phyloP scores from a whole-genome alignment of 2,329 filamentous ascomycete species.

The Gaeumannomyces sp. region DNA sequence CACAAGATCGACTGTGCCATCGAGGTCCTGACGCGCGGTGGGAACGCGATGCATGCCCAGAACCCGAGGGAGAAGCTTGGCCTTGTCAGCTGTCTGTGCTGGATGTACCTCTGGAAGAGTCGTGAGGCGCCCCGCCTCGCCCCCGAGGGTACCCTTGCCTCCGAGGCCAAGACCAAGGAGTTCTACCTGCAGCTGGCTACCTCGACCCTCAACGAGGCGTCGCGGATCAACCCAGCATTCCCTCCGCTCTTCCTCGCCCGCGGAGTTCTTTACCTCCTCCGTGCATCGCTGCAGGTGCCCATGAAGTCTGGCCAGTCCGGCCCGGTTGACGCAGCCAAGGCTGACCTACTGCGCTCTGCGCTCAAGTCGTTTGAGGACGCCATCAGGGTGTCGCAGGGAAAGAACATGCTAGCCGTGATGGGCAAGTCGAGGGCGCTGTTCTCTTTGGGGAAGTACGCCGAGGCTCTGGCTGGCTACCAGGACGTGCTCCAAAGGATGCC shows the following conservation, averaged over 20 bases:
- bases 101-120: constrained; percentile 87
- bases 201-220: constrained; percentile 87
- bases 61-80: constrained; percentile 78
- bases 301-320: constrained; percentile 59
- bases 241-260: constrained; percentile 86
- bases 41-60: constrained; percentile 62
- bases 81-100: constrained; percentile 78
- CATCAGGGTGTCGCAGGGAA: constrained; percentile 72
- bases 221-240: constrained; percentile 85
- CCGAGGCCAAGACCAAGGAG: constrained; percentile 85
- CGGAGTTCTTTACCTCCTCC: constrained; percentile 80
- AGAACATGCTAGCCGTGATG: constrained; percentile 87
- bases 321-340: constrained; percentile 62
- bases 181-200: constrained; percentile 89
- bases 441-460: constrained; percentile 77
- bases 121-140: constrained; percentile 64
- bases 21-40: constrained; percentile 66
- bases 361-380: constrained; percentile 95
- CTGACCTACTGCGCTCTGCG: constrained; percentile 76
- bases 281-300: constrained; percentile 75
- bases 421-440: constrained; percentile 84
- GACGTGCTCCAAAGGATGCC: constrained; percentile 81
- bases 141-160: constrained; percentile 55
- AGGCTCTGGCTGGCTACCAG: constrained; percentile 81
- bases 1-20: constrained; percentile 82